phyloP scores from a whole-genome alignment of 768 basidiomycete genomes.

The Exidia glandulosa region DNA sequence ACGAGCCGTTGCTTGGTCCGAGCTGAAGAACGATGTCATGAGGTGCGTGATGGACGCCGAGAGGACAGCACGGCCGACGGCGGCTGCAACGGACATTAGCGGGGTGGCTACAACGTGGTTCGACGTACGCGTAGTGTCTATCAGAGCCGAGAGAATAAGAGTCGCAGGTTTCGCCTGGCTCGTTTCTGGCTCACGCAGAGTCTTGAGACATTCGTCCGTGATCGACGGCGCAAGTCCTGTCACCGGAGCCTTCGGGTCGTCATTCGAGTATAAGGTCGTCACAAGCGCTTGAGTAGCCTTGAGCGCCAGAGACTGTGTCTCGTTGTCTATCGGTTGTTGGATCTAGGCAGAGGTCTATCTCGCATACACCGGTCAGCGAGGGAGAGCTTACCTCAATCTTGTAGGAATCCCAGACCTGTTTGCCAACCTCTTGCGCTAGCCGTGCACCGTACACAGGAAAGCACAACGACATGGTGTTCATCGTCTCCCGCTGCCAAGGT shows the following conservation, averaged over 20 bases:
- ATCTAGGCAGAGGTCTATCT: conserved; percentile 38
- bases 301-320: conserved; percentile 67
- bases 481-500: conserved; percentile 61
- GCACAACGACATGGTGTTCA: conserved; percentile 65
- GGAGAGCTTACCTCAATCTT: conserved; percentile 64
- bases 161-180: conserved; percentile 81
- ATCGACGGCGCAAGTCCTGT: conserved; percentile 61
- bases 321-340: conserved; percentile 77
- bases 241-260: conserved; percentile 24
- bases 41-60: conserved; percentile 68
- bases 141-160: conserved; percentile 67
- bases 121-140: conserved; percentile 72
- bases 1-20: conserved; percentile 56
- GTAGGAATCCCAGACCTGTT: conserved; percentile 80
- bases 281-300: conserved; percentile 63
- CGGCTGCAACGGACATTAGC: background rate
- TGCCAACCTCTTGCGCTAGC: conserved; percentile 48
- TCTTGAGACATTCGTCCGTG: conserved; percentile 68
- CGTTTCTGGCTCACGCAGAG: conserved; percentile 87
- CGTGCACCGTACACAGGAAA: conserved; percentile 75
- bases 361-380: too few species aligned
- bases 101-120: too few species aligned
- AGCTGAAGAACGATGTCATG: conserved; percentile 61
- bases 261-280: conserved; percentile 49
- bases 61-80: background rate